Percentiles rank a stretch among this genome's conserved stretches.
Evolutionary conservation across 2,329 filamentous ascomycete species (phyloP).

Genomic region (Sporothrix curviconia): DNA sequence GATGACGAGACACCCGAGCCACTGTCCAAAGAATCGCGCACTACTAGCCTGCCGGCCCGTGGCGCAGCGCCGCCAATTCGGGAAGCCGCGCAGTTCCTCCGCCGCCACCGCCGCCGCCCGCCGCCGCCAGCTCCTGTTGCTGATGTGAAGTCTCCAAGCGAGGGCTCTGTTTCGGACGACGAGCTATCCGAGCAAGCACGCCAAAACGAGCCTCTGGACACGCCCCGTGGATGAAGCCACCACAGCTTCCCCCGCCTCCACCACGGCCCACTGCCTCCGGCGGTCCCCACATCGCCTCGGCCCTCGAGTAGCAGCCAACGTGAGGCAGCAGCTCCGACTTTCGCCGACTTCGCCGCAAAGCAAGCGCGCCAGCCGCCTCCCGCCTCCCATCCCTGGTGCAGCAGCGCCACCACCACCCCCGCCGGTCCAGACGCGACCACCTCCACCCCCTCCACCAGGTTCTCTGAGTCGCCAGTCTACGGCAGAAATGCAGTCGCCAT

Average conservation of each 20-base stretch:
- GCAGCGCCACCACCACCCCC: slow-evolving; percentile 38
- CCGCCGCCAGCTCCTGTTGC: slow-evolving; percentile 44
- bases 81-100: slow-evolving; percentile 49
- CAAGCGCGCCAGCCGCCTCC: slow-evolving; percentile 51
- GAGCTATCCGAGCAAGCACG: slow-evolving; percentile 58
- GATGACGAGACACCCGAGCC: slow-evolving; percentile 25
- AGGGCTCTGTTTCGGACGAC: slow-evolving; percentile 83
- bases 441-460: slow-evolving; percentile 59
- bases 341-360: slow-evolving; percentile 32
- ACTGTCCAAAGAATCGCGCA: slow-evolving; percentile 24
- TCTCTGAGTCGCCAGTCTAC: slow-evolving; percentile 53
- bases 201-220: slow-evolving; percentile 35
- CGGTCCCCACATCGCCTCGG: slow-evolving; percentile 31
- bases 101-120: slow-evolving; percentile 57
- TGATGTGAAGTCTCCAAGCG: slow-evolving; percentile 57
- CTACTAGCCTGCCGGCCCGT: slow-evolving; percentile 26
- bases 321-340: slow-evolving; percentile 33
- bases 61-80: slow-evolving; percentile 36
- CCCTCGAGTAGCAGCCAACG: slow-evolving; percentile 31
- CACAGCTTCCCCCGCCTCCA: slow-evolving; percentile 35
- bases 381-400: slow-evolving; percentile 54
- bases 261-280: slow-evolving; percentile 36
- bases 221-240: slow-evolving; percentile 32
- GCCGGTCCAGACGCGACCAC: slow-evolving; percentile 52
- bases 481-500: slow-evolving; percentile 40